Percentiles rank a stretch among this genome's conserved stretches.
Evolutionary conservation across 768 basidiomycete species (phyloP).

Genomic region (Suillus plorans): DNA sequence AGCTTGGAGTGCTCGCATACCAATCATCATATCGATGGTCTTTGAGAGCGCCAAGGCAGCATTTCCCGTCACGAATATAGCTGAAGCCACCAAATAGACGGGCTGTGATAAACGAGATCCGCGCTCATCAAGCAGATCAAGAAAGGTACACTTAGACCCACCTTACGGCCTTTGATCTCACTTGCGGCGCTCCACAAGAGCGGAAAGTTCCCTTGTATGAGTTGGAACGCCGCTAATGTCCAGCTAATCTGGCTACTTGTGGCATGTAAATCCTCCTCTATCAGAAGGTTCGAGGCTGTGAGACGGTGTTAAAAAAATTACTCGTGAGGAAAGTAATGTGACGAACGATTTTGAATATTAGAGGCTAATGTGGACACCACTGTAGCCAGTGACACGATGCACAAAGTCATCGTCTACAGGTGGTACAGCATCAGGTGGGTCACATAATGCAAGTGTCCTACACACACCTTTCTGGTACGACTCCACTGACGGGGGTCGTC

Average conservation of each 20-base stretch:
- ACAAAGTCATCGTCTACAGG: conserved; percentile 23
- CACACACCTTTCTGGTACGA: conserved; percentile 49
- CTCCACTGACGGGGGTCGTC: conserved; percentile 69
- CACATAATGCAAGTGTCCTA: background rate
- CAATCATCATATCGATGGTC: conserved; percentile 57
- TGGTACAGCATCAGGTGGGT: background rate
- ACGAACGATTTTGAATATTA: conserved; percentile 31
- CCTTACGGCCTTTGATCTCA: conserved; percentile 77
- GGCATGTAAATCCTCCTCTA: conserved; percentile 60
- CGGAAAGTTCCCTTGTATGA: conserved; percentile 68
- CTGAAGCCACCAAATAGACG: conserved; percentile 55
- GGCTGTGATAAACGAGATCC: conserved; percentile 31
- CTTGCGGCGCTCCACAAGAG: conserved; percentile 67
- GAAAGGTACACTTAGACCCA: conserved; percentile 23
- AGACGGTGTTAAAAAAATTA: background rate
- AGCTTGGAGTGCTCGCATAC: conserved; percentile 67
- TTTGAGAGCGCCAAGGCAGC: conserved; percentile 55
- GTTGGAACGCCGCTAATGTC: conserved; percentile 67
- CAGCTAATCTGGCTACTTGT: conserved; percentile 62
- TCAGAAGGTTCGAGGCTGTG: conserved; percentile 61
- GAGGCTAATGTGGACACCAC: conserved; percentile 21
- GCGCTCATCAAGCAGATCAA: background rate
- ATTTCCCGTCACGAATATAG: conserved; percentile 54
- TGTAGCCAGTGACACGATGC: conserved; percentile 27
- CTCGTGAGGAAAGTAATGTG: background rate